phyloP scores from a whole-genome alignment of 805 yeast genomes.

The Kuraishia piskuri region DNA sequence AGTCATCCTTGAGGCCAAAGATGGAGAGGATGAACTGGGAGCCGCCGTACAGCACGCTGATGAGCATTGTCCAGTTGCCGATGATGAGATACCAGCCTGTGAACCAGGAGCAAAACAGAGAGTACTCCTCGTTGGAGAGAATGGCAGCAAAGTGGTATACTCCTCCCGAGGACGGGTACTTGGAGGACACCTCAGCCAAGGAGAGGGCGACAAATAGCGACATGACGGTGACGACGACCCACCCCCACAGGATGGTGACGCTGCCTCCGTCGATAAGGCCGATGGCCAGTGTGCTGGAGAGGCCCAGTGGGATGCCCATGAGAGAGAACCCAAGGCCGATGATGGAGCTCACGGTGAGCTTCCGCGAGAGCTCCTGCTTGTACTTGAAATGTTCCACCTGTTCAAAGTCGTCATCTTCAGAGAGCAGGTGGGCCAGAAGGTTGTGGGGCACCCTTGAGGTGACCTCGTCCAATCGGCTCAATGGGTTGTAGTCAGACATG shows the following conservation, averaged over 20 bases:
- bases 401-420: slow-evolving; percentile 39
- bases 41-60: slow-evolving; percentile 68
- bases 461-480: not conserved
- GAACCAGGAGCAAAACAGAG: slow-evolving; percentile 61
- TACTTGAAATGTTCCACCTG: slow-evolving; percentile 66
- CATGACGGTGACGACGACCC: slow-evolving; percentile 56
- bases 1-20: slow-evolving; percentile 50
- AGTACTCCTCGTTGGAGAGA: slow-evolving; percentile 47
- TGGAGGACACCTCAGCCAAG: slow-evolving; percentile 68
- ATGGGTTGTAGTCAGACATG: not conserved
- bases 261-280: slow-evolving; percentile 73
- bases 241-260: slow-evolving; percentile 68
- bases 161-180: slow-evolving; percentile 70
- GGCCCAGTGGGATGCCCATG: slow-evolving; percentile 77
- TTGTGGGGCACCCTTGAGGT: not conserved
- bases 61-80: slow-evolving; percentile 74
- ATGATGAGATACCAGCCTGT: slow-evolving; percentile 70
- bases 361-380: slow-evolving; percentile 61
- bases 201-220: slow-evolving; percentile 61
- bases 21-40: slow-evolving; percentile 64
- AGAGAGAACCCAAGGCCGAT: slow-evolving; percentile 73
- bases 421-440: slow-evolving; percentile 5
- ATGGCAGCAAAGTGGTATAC: slow-evolving; percentile 74
- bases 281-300: slow-evolving; percentile 64
- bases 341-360: slow-evolving; percentile 59